Conservation (phyloP, 225 moss, liverwort and hornwort species). For the Pseudisothecium myosuroides region DNA sequence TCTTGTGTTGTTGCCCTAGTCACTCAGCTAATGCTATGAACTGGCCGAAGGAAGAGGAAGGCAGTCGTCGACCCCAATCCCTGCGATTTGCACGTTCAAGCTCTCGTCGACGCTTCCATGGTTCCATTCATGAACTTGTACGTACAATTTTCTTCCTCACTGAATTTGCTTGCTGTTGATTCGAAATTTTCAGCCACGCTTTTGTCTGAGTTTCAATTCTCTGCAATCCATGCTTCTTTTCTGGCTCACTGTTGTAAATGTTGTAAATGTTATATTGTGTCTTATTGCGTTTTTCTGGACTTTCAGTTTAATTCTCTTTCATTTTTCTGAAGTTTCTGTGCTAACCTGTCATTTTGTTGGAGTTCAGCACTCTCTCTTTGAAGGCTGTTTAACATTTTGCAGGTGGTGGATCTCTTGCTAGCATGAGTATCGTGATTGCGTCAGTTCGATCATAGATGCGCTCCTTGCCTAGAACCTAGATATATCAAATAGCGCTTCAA, state of each 20-base stretch:
- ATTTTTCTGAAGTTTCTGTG: neutral
- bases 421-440: neutral
- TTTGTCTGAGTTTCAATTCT: neutral
- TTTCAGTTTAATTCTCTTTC: neutral
- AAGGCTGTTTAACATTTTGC: neutral
- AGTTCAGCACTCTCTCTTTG: neutral
- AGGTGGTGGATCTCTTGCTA: neutral
- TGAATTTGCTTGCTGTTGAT: neutral
- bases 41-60: neutral
- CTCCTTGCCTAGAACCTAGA: neutral
- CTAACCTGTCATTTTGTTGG: neutral
- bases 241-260: neutral
- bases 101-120: neutral
- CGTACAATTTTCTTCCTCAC: no score
- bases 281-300: neutral
- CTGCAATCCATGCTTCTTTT: neutral
- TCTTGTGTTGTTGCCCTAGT: neutral
- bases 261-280: neutral
- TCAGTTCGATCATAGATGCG: neutral
- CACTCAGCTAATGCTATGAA: neutral
- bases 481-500: neutral
- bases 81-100: neutral
- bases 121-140: neutral
- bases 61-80: neutral
- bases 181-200: neutral